A percentile compares a stretch with the other conserved stretches of the same genome.
These are phyloP conservation scores for Dendryphion nanum DNA, from an alignment of 2,329 filamentous ascomycete genomes.

Conservation along the genomic window DNA sequence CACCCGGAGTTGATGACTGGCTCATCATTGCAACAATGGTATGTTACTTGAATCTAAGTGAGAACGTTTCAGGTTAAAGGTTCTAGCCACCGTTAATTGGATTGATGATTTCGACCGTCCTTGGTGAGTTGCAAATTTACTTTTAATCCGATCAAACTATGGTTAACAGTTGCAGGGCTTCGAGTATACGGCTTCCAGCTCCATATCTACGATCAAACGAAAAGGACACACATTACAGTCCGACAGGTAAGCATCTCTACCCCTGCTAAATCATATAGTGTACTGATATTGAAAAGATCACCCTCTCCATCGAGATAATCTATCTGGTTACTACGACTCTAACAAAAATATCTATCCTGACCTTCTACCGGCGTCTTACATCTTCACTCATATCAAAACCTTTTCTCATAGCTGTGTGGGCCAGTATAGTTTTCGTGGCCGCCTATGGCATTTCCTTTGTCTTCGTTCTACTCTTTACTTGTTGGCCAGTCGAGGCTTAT, in stretches of 20 bases:
- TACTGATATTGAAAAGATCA: constrained; percentile 19
- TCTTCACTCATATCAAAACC: constrained; percentile 29
- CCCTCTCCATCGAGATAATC: constrained; percentile 30
- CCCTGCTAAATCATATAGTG: not conserved
- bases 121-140: too few relatives aligned
- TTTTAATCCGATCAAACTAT: not conserved
- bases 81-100: constrained; percentile 29
- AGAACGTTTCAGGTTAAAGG: too few relatives aligned
- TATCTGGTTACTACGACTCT: constrained; percentile 28
- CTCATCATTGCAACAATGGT: constrained; percentile 47
- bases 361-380: constrained; percentile 45
- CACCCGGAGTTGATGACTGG: constrained; percentile 48
- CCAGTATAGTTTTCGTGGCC: constrained; percentile 39
- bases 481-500: constrained; percentile 41
- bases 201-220: constrained; percentile 35
- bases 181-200: constrained; percentile 30
- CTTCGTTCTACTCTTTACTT: constrained; percentile 36
- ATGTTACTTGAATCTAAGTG: too few relatives aligned
- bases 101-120: constrained; percentile 20
- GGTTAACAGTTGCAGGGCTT: constrained; percentile 12
- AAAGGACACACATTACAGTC: constrained; percentile 14
- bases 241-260: constrained; percentile 18
- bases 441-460: constrained; percentile 40
- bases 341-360: constrained; percentile 35
- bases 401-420: constrained; percentile 40